Percentiles rank a stretch among this genome's conserved stretches.
These are phyloP conservation scores for Oryza brachyantha DNA, from an alignment of 176 grass and related monocot genomes.

Conservation along the genomic window DNA sequence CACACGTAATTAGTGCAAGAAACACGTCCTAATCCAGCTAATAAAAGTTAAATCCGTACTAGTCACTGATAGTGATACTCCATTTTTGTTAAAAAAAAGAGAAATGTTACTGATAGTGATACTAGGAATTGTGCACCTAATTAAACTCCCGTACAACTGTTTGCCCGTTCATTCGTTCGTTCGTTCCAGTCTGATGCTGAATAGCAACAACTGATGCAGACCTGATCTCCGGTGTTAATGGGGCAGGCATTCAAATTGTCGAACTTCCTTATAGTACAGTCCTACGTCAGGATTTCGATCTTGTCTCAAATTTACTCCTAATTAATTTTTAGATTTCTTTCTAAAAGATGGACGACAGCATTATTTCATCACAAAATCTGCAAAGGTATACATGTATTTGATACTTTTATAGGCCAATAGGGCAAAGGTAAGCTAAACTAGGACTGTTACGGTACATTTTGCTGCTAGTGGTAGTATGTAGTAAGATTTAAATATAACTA, in stretches of 20 bases:
- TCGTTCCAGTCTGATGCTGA: not conserved
- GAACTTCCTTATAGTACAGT: not conserved
- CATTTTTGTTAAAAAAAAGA: not conserved
- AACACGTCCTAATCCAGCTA: not conserved
- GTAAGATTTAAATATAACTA: too few species aligned
- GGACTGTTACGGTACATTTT: too few species aligned
- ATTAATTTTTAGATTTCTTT: too few species aligned
- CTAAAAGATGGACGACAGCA: too few species aligned
- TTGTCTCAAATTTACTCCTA: too few species aligned
- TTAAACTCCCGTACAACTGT: not conserved
- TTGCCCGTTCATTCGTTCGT: not conserved
- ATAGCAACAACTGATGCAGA: not conserved
- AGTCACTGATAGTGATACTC: not conserved
- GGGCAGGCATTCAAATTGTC: not conserved
- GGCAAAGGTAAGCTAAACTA: too few species aligned
- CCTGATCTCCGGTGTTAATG: not conserved
- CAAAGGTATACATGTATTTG: too few species aligned
- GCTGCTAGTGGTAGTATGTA: too few species aligned
- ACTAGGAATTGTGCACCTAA: not conserved
- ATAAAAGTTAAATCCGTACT: not conserved
- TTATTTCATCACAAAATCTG: too few species aligned
- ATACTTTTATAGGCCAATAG: too few species aligned
- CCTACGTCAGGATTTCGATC: too few species aligned
- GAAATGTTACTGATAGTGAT: not conserved
- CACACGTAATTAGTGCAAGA: not conserved